phyloP scores from a whole-genome alignment of 2,329 filamentous ascomycete genomes.

The Paraphaeosphaeria minitans region DNA sequence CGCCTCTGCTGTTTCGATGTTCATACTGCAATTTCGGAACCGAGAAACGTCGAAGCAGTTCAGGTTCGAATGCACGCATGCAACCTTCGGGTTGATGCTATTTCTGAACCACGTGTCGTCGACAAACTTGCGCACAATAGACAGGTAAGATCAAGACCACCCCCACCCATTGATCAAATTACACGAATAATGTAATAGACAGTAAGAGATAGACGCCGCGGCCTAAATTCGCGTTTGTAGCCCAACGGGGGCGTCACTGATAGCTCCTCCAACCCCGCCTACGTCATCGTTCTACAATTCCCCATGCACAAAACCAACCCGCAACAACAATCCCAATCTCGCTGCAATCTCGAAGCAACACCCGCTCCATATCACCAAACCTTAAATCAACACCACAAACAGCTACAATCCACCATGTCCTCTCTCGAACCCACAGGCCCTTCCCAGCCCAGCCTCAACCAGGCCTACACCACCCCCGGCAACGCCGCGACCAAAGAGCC shows the following conservation, averaged over 20 bases:
- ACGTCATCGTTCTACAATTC: conserved; percentile 33
- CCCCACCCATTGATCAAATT: conserved; percentile 3
- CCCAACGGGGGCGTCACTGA: conserved; percentile 7
- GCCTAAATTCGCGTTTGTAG: background rate
- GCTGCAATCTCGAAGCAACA: background rate
- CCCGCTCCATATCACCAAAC: conserved; percentile 1
- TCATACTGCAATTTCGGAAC: too few relatives aligned
- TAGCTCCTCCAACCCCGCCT: conserved; percentile 28
- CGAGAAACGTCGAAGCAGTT: too few relatives aligned
- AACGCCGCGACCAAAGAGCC: conserved; percentile 53
- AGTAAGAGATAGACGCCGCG: background rate
- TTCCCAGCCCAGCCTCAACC: conserved; percentile 51
- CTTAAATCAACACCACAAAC: conserved; percentile 1
- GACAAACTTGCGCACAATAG: background rate
- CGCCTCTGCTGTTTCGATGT: background rate
- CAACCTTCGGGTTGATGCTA: background rate
- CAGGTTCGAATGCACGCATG: too few relatives aligned
- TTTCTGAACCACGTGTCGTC: background rate
- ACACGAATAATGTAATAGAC: conserved; percentile 16
- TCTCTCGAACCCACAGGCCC: conserved; percentile 48
- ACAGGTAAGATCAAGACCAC: background rate
- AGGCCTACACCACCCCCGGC: conserved; percentile 54
- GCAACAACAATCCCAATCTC: conserved; percentile 2
- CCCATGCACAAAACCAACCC: conserved; percentile 14
- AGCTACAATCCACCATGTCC: conserved; percentile 35